Base-by-base conservation (phyloP, 345 rosid genomes). In the Hypericum perforatum region DNA sequence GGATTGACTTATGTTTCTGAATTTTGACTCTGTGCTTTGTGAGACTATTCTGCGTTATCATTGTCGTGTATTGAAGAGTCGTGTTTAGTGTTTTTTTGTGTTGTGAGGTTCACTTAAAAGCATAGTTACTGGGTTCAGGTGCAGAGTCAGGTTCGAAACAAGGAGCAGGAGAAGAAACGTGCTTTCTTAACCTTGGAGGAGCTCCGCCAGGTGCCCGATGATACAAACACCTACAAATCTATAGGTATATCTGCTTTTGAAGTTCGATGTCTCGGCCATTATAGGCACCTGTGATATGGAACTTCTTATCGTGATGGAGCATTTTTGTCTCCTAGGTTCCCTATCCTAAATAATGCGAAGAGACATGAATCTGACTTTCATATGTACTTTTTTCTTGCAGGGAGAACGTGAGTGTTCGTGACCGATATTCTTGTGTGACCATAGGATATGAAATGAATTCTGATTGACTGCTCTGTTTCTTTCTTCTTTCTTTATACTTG, bases 131-230 rank as follows among this genome's bases (percentile, higher is more conserved):
- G 8, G 4, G 65, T 76, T 52, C 75, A 85, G 97, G 87, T 92
- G 62, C 97, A 82, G 69, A 85, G 72, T 71, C 97, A 88, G 81
- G 71, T 81, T 70, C 76, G 94, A 9, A 78, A 70, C 63, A 92
- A 92, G 74, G 98, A 88, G 60, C 85, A 88, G 52, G 97, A 88
- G 56, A 92, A 72, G 73, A 88, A 92, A 66, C 94, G 95, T 40
- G 95, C 95, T 62, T 92, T 60, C 72, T 70, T 92, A 39, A 92
- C 98, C n/a, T 55, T 88, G 78, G 96, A 85, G 64, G 98, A 92
- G 84, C 64, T 92, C 40, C 72, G 79, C 5, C 88, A 75, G 22
- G 69, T 88, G 43, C 84, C 96, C 46, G 76, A 73, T 61, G 81
- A 75, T 65, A 85, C 95, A 3, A 92, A 88, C 63, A 82, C 98